Evolutionary conservation across 768 basidiomycete species (phyloP).

Genomic region (Calocybe indica): DNA sequence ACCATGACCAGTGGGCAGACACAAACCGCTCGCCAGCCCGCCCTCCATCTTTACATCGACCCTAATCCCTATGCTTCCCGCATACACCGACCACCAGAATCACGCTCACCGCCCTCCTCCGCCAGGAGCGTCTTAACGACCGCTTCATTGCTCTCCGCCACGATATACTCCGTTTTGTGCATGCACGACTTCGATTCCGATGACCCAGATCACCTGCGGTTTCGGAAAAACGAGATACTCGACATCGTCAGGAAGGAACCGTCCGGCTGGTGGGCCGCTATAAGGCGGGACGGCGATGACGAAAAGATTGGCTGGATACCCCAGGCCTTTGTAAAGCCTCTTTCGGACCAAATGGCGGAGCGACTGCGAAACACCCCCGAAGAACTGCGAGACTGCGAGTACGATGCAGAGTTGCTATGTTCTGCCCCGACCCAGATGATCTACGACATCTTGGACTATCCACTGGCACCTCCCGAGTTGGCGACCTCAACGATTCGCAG

Average conservation of each 20-base stretch:
- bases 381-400: constrained; percentile 40
- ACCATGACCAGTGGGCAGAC: no score
- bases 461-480: constrained; percentile 5
- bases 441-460: constrained; percentile 12
- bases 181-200: constrained; percentile 61
- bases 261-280: constrained; percentile 81
- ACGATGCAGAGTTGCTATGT: constrained; percentile 40
- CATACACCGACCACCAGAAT: no score
- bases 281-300: constrained; percentile 36
- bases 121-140: no score
- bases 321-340: constrained; percentile 55
- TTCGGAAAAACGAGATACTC: constrained; percentile 62
- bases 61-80: no score
- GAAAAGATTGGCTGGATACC: constrained; percentile 72
- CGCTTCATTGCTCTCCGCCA: no score
- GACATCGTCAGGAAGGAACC: constrained; percentile 63
- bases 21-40: no score
- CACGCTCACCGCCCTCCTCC: no score
- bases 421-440: constrained; percentile 29
- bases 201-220: constrained; percentile 57
- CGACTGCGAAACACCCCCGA: constrained; percentile 36
- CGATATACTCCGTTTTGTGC: constrained; percentile 49
- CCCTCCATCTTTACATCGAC: no score
- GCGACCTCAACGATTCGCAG: not conserved
- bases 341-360: constrained; percentile 47